A percentile compares a stretch with the other conserved stretches of the same genome.
Conservation (phyloP, 441 rosid genomes). For the Populus tomentosa region DNA sequence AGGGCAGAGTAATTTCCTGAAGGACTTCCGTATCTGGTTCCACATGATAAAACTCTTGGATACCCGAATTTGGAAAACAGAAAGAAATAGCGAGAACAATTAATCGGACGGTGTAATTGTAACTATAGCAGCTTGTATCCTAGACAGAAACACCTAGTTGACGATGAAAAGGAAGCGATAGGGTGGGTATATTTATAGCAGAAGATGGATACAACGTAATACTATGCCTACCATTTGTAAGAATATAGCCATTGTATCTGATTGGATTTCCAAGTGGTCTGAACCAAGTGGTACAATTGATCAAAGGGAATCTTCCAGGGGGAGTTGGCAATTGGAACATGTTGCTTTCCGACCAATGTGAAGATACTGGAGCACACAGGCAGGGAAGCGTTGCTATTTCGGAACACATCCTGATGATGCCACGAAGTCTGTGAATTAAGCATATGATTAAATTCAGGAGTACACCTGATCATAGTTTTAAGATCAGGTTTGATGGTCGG, state of each 20-base stretch:
- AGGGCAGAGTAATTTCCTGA: neutral
- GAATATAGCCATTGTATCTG: neutral
- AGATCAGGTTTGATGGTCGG: too few relatives aligned
- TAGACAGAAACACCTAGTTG: neutral
- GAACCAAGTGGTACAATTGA: slow-evolving; percentile 3
- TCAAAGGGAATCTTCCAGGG: neutral
- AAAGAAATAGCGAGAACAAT: neutral
- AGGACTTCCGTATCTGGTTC: neutral
- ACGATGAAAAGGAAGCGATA: neutral
- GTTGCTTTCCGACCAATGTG: neutral
- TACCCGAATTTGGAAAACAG: neutral
- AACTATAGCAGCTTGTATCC: neutral
- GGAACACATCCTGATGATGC: neutral
- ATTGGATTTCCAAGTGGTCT: neutral
- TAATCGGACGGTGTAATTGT: neutral
- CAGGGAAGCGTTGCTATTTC: neutral
- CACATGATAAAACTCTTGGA: slow-evolving; percentile 1
- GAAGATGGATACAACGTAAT: neutral
- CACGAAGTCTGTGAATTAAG: neutral
- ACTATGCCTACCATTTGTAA: neutral
- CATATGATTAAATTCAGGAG: neutral
- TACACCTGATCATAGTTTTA: too few relatives aligned
- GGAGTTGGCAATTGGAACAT: slow-evolving; percentile 15
- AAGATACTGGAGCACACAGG: neutral
- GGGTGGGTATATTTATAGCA: neutral